Evolutionary conservation across 176 grass and related monocot genomes (phyloP).

Genomic region (Aechmea fasciata): DNA sequence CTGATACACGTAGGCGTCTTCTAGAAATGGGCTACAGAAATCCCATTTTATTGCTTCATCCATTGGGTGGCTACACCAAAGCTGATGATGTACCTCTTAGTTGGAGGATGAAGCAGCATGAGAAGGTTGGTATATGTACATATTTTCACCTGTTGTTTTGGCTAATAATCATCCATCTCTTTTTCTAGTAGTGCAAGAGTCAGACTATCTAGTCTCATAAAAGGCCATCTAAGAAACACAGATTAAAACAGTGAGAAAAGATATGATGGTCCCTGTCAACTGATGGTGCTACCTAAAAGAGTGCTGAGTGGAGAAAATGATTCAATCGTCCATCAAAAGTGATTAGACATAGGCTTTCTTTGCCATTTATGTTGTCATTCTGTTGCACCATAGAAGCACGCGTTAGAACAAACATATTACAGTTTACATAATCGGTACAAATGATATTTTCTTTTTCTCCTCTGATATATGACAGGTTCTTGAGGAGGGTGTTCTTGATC

Average conservation of each 20-base stretch:
- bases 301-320: background rate
- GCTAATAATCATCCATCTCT: background rate
- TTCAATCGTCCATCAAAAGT: background rate
- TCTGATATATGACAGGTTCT: constrained; percentile 43
- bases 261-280: background rate
- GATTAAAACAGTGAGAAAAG: background rate
- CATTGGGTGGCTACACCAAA: constrained; percentile 94
- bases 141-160: background rate
- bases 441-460: background rate
- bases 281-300: background rate
- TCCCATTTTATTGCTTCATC: constrained; percentile 90
- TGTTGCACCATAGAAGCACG: background rate
- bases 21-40: constrained; percentile 94
- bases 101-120: constrained; percentile 98
- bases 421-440: background rate
- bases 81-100: constrained; percentile 87
- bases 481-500: constrained; percentile 92
- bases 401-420: background rate
- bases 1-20: constrained; percentile 68
- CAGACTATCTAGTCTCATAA: background rate
- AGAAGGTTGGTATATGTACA: constrained; percentile 49
- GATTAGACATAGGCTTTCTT: too few relatives aligned
- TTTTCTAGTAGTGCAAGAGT: background rate
- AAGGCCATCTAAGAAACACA: too few relatives aligned
- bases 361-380: background rate